Percentiles rank a stretch among this genome's conserved stretches.
Evolutionary conservation across 2,329 filamentous ascomycete species (phyloP).

Genomic region (Alternaria burnsii): DNA sequence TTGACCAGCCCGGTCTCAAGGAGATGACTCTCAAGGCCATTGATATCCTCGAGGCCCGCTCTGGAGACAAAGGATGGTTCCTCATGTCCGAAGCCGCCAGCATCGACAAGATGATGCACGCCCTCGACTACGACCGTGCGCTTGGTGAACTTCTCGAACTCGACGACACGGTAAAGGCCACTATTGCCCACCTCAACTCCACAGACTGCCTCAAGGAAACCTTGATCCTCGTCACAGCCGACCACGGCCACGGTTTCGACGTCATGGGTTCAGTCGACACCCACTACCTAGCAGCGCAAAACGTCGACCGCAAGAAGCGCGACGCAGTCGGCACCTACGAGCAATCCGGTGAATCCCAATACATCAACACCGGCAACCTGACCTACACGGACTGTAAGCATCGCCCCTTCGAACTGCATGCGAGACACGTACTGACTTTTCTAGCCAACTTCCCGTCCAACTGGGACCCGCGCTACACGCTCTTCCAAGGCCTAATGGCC

Average conservation of each 20-base stretch:
- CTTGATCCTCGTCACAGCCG: slow-evolving; percentile 81
- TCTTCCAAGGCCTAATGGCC: slow-evolving; percentile 75
- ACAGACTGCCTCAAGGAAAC: slow-evolving; percentile 76
- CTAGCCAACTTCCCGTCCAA: slow-evolving; percentile 76
- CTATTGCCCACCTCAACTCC: slow-evolving; percentile 72
- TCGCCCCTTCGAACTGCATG: background rate
- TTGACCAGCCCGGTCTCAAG: slow-evolving; percentile 82
- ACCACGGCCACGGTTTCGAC: slow-evolving; percentile 89
- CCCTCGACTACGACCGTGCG: slow-evolving; percentile 83
- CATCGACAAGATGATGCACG: slow-evolving; percentile 91
- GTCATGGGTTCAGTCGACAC: slow-evolving; percentile 86
- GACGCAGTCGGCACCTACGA: slow-evolving; percentile 77
- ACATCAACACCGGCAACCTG: slow-evolving; percentile 68
- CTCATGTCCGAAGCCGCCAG: slow-evolving; percentile 87
- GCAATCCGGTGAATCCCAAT: slow-evolving; percentile 77
- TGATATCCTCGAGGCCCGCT: slow-evolving; percentile 73
- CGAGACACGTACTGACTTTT: background rate
- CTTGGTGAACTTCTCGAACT: slow-evolving; percentile 86
- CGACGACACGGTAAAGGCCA: slow-evolving; percentile 82
- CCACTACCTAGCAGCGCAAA: slow-evolving; percentile 73
- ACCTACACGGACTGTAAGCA: slow-evolving; percentile 61
- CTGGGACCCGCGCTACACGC: slow-evolving; percentile 85
- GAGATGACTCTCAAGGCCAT: slow-evolving; percentile 91
- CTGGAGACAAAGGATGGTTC: slow-evolving; percentile 79
- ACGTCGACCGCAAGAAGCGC: slow-evolving; percentile 75